Evolutionary conservation across 495 filamentous ascomycete species (phyloP).

Genomic region (Choiromyces venosus): DNA sequence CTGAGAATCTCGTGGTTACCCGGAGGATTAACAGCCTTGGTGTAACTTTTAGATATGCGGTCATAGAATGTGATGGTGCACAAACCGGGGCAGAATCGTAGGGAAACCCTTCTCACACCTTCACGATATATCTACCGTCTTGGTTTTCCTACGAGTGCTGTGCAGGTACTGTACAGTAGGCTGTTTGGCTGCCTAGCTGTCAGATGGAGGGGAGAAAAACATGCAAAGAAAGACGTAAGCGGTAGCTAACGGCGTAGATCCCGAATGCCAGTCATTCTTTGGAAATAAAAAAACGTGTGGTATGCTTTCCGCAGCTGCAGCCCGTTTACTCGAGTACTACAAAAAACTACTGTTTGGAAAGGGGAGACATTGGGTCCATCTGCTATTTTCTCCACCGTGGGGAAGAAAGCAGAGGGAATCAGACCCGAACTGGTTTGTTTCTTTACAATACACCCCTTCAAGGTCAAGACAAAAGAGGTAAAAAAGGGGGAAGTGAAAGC

Average conservation of each 20-base stretch:
- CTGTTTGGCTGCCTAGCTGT: neutral
- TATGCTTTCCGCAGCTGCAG: neutral
- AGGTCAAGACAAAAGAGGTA: neutral
- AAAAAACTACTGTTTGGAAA: neutral
- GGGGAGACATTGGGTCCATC: neutral
- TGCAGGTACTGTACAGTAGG: neutral
- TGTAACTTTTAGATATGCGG: neutral
- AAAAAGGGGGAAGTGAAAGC: neutral
- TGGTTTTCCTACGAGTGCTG: neutral
- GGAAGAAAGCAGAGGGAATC: neutral
- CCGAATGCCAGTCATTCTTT: neutral
- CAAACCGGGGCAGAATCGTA: neutral
- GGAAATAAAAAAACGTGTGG: neutral
- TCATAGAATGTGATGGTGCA: neutral
- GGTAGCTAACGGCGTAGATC: neutral
- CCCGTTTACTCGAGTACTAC: neutral
- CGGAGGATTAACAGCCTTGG: neutral
- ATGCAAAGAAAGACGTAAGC: neutral
- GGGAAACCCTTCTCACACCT: neutral
- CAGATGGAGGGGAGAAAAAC: neutral
- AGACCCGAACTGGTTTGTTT: neutral
- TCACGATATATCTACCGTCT: neutral
- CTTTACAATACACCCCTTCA: neutral
- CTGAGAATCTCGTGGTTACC: neutral
- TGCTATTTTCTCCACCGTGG: neutral